phyloP scores from a whole-genome alignment of 106 monocot genomes.

The Iris macrosiphon region DNA sequence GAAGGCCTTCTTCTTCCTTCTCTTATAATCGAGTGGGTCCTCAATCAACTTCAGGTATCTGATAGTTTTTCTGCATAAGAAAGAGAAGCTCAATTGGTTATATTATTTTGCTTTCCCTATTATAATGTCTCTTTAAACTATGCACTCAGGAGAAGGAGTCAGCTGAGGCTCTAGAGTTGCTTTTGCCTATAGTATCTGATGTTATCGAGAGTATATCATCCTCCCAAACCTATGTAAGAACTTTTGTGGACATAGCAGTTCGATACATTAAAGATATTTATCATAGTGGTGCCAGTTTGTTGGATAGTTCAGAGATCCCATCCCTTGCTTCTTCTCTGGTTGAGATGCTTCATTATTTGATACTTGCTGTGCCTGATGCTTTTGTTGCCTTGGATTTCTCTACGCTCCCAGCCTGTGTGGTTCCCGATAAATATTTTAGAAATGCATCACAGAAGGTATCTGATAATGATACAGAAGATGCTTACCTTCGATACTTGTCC shows the following conservation, averaged over 20 bases:
- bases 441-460: slow-evolving; percentile 16
- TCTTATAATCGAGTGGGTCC: slow-evolving; percentile 68
- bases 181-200: slow-evolving; percentile 68
- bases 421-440: slow-evolving; percentile 35
- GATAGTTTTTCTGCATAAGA: background rate
- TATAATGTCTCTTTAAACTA: slow-evolving; percentile 5
- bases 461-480: slow-evolving; percentile 43
- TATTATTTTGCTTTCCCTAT: background rate
- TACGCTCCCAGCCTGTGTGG: slow-evolving; percentile 61
- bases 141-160: slow-evolving; percentile 79
- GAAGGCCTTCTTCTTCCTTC: slow-evolving; percentile 83
- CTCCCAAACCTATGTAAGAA: slow-evolving; percentile 73
- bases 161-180: slow-evolving; percentile 65
- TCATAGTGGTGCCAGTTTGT: slow-evolving; percentile 14
- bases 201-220: slow-evolving; percentile 59
- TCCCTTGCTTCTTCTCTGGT: slow-evolving; percentile 37
- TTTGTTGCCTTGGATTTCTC: slow-evolving; percentile 88
- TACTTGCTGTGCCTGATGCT: slow-evolving; percentile 76
- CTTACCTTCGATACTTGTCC: slow-evolving; percentile 54
- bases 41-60: slow-evolving; percentile 81
- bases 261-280: slow-evolving; percentile 46
- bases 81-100: background rate
- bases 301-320: slow-evolving; percentile 28
- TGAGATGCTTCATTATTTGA: slow-evolving; percentile 72
- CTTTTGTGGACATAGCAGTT: slow-evolving; percentile 67